phyloP scores from a whole-genome alignment of 306 rosid genomes.

The Pueraria montana region DNA sequence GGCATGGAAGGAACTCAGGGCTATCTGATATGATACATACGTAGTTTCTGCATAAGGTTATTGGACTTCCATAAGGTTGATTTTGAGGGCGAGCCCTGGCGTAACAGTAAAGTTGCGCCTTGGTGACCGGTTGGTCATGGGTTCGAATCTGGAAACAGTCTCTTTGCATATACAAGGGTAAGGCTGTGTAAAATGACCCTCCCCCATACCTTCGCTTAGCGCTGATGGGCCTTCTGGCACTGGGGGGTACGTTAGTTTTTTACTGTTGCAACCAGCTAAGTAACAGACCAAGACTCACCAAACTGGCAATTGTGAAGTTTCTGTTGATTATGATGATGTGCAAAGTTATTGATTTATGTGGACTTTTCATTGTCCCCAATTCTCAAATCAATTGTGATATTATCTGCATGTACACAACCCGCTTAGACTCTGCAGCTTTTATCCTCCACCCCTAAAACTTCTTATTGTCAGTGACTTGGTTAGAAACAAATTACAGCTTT shows the following conservation, averaged over 20 bases:
- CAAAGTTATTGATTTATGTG: slow-evolving; percentile 1
- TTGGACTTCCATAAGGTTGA: slow-evolving; percentile 1
- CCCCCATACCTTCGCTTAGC: too few species aligned
- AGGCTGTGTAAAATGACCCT: too few species aligned
- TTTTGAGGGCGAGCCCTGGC: too few species aligned
- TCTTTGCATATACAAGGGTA: too few species aligned
- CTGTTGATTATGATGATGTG: slow-evolving; percentile 2
- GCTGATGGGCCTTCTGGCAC: too few species aligned
- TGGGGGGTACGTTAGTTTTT: too few species aligned
- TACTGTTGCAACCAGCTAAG: background rate
- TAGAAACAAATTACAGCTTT: slow-evolving; percentile 3
- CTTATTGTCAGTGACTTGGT: slow-evolving; percentile 1
- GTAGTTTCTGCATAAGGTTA: background rate
- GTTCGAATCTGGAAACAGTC: too few species aligned
- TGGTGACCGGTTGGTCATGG: too few species aligned
- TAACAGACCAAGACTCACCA: background rate
- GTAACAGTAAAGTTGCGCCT: too few species aligned
- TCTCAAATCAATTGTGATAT: background rate
- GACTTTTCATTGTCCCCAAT: background rate
- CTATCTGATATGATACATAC: slow-evolving; percentile 14
- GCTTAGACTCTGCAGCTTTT: background rate
- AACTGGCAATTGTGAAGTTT: background rate
- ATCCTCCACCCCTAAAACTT: background rate
- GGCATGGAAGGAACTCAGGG: background rate
- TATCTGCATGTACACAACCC: background rate